Conservation (phyloP, 164 flowering plant species). For the grape (Vitis vinifera) region ASM3070453v1 NC_081809.1:26742501-26743000, state of each 20-base stretch:
- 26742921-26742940: too few relatives aligned
- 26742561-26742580: constrained; percentile 3
- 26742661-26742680: background rate
- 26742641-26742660: background rate
- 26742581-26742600: background rate
- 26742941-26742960: too few relatives aligned
- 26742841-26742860: too few relatives aligned
- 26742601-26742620: background rate
- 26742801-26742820: too few relatives aligned
- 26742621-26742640: background rate
- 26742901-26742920: too few relatives aligned
- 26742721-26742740: constrained; percentile 5
- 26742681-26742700: constrained; percentile 3
- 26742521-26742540: background rate
- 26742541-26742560: background rate
- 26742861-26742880: too few relatives aligned
- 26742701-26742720: background rate
- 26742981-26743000: too few relatives aligned
- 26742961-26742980: too few relatives aligned
- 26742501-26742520: background rate
- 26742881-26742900: too few relatives aligned
- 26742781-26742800: background rate
- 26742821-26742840: too few relatives aligned
- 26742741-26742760: background rate
- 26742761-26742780: constrained; percentile 17